These are phyloP conservation scores for Aspergillus tamarii DNA, from an alignment of 2,329 filamentous ascomycete genomes.

Conservation along the genomic window DNA sequence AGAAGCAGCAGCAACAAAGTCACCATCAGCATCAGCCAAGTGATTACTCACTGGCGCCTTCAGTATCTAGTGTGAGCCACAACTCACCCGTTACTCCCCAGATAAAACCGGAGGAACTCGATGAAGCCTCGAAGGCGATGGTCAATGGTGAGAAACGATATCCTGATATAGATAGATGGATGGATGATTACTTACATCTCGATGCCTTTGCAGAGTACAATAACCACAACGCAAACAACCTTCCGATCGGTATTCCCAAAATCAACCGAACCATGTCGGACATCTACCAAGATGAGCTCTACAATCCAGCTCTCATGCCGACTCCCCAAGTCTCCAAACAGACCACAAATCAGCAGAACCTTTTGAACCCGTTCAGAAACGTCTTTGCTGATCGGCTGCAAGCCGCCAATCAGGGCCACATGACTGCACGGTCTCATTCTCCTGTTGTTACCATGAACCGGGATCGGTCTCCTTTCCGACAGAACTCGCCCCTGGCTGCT, in stretches of 20 bases:
- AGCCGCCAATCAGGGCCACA: conserved; percentile 74
- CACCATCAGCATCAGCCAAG: conserved; percentile 45
- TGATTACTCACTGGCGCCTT: conserved; percentile 57
- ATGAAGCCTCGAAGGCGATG: conserved; percentile 53
- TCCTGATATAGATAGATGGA: conserved; percentile 48
- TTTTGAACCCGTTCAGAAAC: conserved; percentile 57
- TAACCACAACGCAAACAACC: conserved; percentile 34
- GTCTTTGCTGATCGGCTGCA: conserved; percentile 77
- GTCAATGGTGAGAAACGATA: conserved; percentile 58
- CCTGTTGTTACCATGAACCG: conserved; percentile 58
- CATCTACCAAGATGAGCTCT: conserved; percentile 81
- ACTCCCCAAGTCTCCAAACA: conserved; percentile 42
- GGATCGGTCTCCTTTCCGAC: conserved; percentile 79
- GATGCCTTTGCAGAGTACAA: conserved; percentile 60
- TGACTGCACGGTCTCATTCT: conserved; percentile 65
- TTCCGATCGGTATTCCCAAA: conserved; percentile 64
- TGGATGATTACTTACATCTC: conserved; percentile 70
- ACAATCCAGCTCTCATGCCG: conserved; percentile 57
- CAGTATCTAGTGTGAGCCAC: conserved; percentile 63
- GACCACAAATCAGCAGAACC: conserved; percentile 33
- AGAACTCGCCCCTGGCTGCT: conserved; percentile 66
- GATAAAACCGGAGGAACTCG: conserved; percentile 56
- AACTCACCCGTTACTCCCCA: conserved; percentile 66
- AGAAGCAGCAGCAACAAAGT: conserved; percentile 37
- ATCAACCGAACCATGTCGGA: conserved; percentile 86